Evolutionary conservation across 2,329 filamentous ascomycete species (phyloP), one percentile per base, ranked within the genome.

Genomic region (Penicillium sp.): DNA sequence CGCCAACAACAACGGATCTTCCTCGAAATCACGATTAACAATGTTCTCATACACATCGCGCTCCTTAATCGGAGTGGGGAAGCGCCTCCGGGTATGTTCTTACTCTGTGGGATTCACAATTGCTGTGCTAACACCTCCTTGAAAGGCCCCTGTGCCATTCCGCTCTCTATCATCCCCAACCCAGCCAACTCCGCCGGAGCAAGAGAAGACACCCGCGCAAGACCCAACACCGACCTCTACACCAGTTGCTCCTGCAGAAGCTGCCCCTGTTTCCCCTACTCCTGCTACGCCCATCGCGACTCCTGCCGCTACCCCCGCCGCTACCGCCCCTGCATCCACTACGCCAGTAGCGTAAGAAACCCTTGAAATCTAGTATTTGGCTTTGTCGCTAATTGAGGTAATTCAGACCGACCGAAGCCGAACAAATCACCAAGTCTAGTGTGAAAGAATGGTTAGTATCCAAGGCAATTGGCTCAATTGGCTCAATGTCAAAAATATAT

Each of bases 361-460:
- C 21, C 23, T 16, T 21, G 11, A 31, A 53, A 7, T 15, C 5
- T 21, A 16, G 29, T 36, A 31, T 41, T 41, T 16, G 23, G 16
- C 19, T 25, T 21, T 16, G 11, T 33, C 19, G 41, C 52, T 61
- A 51, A 64, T 51, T 40, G 43, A 46, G 39, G 45, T 7, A 29
- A 51, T 58, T 19, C 49, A 68, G 64, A 52, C 36, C 60, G 16
- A 48, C 44, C 21, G 47, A 47, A 27, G 40, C 58, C 16, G 61
- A 64, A 38, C 50, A 58, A 44, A 51, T 59, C 8, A 39, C 58
- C 49, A 57, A 63, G 40, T 45, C 55, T 50, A 57, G 19, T 16
- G 61, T 65, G 23, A 68, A 70, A 58, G 66, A 71, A 70, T 72
- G 70, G 70, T 72, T 15, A 60, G 67, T 65, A 29, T 29, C n/a